A percentile compares a stretch with the other conserved stretches of the same genome.
Evolutionary conservation across 805 yeast species (phyloP).

Genomic region (Lachancea fermentati): DNA sequence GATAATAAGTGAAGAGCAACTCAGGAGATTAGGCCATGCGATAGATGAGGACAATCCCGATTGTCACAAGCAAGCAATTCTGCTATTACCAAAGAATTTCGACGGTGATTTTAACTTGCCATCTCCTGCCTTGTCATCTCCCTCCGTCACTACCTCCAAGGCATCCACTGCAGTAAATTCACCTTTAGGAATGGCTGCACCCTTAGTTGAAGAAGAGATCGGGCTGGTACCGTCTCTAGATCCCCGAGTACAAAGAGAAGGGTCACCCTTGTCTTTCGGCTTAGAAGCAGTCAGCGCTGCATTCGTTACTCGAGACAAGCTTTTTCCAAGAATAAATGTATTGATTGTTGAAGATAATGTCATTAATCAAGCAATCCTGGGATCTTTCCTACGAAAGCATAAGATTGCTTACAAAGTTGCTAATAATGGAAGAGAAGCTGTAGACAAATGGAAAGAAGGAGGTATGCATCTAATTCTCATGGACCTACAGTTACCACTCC

Average conservation of each 20-base stretch:
- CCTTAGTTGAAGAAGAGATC: constrained; percentile 24
- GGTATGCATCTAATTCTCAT: constrained; percentile 91
- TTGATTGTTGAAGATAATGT: constrained; percentile 94
- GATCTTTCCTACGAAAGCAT: constrained; percentile 80
- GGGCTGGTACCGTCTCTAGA: constrained; percentile 17
- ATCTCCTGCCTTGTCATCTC: constrained; percentile 2
- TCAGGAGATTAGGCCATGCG: constrained; percentile 19
- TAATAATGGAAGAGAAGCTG: constrained; percentile 90
- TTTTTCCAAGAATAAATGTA: constrained; percentile 84
- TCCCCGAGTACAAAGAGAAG: constrained; percentile 6
- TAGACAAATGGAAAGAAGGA: constrained; percentile 90
- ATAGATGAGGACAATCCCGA: constrained; percentile 14
- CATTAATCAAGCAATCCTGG: constrained; percentile 87
- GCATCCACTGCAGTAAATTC: neutral
- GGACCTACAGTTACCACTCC: constrained; percentile 96
- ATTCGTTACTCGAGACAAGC: constrained; percentile 41
- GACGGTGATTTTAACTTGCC: constrained; percentile 15
- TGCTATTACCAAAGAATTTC: constrained; percentile 26
- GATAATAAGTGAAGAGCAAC: constrained; percentile 22
- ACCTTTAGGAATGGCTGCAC: constrained; percentile 9
- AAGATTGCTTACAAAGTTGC: constrained; percentile 82
- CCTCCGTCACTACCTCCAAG: neutral
- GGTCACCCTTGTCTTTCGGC: constrained; percentile 5
- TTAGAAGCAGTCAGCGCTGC: constrained; percentile 14
- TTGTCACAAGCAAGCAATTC: constrained; percentile 25